These are phyloP conservation scores for Erodium moschatum DNA, from an alignment of 441 rosid species.

Conservation along the genomic window DNA sequence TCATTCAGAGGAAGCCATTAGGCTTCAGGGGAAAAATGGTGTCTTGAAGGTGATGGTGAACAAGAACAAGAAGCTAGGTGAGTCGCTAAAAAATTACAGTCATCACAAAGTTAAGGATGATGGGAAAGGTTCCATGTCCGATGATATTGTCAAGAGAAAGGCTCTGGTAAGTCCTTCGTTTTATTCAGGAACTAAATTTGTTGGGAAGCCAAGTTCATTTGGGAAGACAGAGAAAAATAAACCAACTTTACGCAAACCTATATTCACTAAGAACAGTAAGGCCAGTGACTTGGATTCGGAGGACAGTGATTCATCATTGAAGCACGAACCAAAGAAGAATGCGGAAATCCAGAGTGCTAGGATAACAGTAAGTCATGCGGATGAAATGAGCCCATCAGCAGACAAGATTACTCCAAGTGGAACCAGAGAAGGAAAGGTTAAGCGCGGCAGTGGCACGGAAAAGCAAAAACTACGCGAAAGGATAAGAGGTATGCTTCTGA, in stretches of 20 bases:
- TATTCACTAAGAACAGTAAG: constrained; percentile 30
- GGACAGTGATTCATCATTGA: constrained; percentile 45
- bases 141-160: constrained; percentile 38
- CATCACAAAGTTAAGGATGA: constrained; percentile 31
- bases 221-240: constrained; percentile 34
- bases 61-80: constrained; percentile 51
- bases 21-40: constrained; percentile 95
- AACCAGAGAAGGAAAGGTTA: constrained; percentile 52
- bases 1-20: constrained; percentile 56
- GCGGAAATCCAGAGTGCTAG: constrained; percentile 26
- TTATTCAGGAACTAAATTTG: constrained; percentile 33
- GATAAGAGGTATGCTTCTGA: constrained; percentile 75
- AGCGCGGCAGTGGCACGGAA: constrained; percentile 88
- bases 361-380: constrained; percentile 31
- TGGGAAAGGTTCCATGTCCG: constrained; percentile 34
- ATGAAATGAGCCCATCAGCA: constrained; percentile 31
- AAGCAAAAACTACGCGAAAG: constrained; percentile 91
- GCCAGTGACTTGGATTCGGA: constrained; percentile 40
- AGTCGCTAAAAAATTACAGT: constrained; percentile 35
- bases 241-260: constrained; percentile 26
- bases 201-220: constrained; percentile 32
- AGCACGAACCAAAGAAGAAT: constrained; percentile 31
- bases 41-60: constrained; percentile 87
- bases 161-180: constrained; percentile 30
- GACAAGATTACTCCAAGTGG: constrained; percentile 30